Percentiles rank a stretch among this genome's conserved stretches.
phyloP scores from a whole-genome alignment of 2,329 filamentous ascomycete genomes.

The Ceratocystis cacaofunesta region DNA sequence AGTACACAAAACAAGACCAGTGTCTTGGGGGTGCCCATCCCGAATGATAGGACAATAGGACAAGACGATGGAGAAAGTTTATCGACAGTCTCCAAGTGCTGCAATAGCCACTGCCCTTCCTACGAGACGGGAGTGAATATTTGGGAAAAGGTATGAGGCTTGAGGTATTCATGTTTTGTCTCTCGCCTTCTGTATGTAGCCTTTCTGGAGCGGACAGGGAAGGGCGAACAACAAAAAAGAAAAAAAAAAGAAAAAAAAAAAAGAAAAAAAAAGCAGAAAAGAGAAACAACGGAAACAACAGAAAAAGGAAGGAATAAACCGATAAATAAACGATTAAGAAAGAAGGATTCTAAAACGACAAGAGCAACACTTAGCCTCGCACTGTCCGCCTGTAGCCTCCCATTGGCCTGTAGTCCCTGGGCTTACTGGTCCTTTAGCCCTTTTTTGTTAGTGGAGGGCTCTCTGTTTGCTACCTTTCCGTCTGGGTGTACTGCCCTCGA shows the following conservation, averaged over 20 bases:
- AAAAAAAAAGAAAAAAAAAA: background rate
- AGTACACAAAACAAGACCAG: background rate
- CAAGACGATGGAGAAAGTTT: background rate
- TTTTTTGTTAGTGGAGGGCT: constrained; percentile 1
- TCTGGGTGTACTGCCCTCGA: background rate
- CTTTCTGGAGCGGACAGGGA: no score
- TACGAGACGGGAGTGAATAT: background rate
- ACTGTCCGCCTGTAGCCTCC: background rate
- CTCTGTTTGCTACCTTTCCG: background rate
- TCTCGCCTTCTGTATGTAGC: no score
- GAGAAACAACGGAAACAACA: background rate
- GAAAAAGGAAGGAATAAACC: background rate
- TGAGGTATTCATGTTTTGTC: background rate
- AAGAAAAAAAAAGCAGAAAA: background rate
- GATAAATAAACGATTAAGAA: background rate
- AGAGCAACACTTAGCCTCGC: background rate
- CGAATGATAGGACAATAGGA: background rate
- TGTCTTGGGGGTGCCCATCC: background rate
- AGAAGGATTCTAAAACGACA: background rate
- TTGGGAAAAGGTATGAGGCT: background rate
- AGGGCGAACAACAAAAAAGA: no score
- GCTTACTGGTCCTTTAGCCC: background rate
- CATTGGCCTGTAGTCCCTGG: constrained; percentile 1
- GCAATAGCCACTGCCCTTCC: background rate
- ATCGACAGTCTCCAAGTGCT: background rate